Evolutionary conservation across 768 basidiomycete species (phyloP).

Genomic region (Cystofilobasidium macerans): DNA sequence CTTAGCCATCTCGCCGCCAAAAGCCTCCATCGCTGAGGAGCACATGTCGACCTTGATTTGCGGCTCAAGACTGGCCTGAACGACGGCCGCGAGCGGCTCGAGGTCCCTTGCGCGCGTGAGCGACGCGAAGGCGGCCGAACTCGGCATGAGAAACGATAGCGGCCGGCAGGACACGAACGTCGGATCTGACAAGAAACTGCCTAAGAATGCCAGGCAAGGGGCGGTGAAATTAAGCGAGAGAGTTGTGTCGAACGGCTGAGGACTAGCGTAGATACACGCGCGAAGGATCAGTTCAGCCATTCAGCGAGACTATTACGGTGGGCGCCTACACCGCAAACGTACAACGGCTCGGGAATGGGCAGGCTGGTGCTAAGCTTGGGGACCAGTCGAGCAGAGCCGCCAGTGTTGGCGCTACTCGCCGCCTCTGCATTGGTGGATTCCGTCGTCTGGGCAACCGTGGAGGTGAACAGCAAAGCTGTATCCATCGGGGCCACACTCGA

Average conservation of each 20-base stretch:
- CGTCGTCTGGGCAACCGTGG: too few species aligned
- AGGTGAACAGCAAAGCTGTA: too few species aligned
- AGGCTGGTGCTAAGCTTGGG: too few species aligned
- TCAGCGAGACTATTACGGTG: too few species aligned
- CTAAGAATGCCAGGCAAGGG: slow-evolving; percentile 59
- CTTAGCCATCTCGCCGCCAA: not conserved
- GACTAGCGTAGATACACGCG: too few species aligned
- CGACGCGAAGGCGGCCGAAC: slow-evolving; percentile 11
- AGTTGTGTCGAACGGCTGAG: slow-evolving; percentile 58
- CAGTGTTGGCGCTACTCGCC: too few species aligned
- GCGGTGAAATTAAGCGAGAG: slow-evolving; percentile 59
- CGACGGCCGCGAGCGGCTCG: not conserved
- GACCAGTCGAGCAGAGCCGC: too few species aligned
- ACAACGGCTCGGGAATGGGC: not conserved
- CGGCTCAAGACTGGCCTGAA: slow-evolving; percentile 1
- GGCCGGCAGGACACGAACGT: slow-evolving; percentile 65
- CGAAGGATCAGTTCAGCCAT: not conserved
- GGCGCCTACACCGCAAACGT: too few species aligned
- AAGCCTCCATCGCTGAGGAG: not conserved
- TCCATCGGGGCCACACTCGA: too few species aligned
- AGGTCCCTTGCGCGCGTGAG: slow-evolving; percentile 7
- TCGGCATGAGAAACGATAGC: slow-evolving; percentile 51
- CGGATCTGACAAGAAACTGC: slow-evolving; percentile 55
- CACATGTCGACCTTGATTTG: not conserved
- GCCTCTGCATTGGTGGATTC: too few species aligned